These are phyloP conservation scores for Fusarium haematococcum DNA, from an alignment of 2,329 filamentous ascomycete genomes.

Conservation along the genomic window DNA sequence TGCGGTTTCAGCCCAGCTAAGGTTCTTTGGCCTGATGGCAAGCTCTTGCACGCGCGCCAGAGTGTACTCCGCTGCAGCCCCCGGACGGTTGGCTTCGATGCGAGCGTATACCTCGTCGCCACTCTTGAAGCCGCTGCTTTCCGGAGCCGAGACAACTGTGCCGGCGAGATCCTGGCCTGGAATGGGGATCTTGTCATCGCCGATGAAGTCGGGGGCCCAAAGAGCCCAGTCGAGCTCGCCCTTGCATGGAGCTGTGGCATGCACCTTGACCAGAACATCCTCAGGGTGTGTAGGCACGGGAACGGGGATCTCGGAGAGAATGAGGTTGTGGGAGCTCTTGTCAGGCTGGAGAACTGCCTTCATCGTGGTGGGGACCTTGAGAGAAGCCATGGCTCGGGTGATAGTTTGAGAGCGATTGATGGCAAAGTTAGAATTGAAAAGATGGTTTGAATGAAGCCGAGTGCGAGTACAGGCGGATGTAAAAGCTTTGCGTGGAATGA, in stretches of 20 bases:
- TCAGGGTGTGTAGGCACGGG: constrained; percentile 37
- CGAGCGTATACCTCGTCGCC: constrained; percentile 32
- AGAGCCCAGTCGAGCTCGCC: constrained; percentile 49
- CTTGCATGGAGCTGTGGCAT: constrained; percentile 48
- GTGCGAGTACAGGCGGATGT: neutral
- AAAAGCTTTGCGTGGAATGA: neutral
- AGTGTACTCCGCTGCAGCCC: constrained; percentile 20
- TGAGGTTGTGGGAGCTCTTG: constrained; percentile 27
- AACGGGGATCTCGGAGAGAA: constrained; percentile 18
- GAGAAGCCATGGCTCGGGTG: constrained; percentile 7
- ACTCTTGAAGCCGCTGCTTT: constrained; percentile 35
- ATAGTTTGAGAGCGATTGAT: neutral
- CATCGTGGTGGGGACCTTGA: constrained; percentile 15
- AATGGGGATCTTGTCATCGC: constrained; percentile 40
- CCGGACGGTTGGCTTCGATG: constrained; percentile 24
- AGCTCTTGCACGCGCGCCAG: constrained; percentile 45
- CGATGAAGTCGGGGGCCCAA: constrained; percentile 34
- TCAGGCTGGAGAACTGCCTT: constrained; percentile 28
- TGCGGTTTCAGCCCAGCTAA: constrained; percentile 52
- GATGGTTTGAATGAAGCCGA: neutral
- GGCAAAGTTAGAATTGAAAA: neutral
- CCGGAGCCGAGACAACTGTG: constrained; percentile 48
- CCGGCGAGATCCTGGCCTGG: constrained; percentile 54
- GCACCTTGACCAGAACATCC: constrained; percentile 49
- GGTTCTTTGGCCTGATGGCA: constrained; percentile 46